Percentiles rank a stretch among this genome's conserved stretches.
These are phyloP conservation scores for Copromyces sp. DNA, from an alignment of 495 filamentous ascomycete genomes.

Conservation along the genomic window DNA sequence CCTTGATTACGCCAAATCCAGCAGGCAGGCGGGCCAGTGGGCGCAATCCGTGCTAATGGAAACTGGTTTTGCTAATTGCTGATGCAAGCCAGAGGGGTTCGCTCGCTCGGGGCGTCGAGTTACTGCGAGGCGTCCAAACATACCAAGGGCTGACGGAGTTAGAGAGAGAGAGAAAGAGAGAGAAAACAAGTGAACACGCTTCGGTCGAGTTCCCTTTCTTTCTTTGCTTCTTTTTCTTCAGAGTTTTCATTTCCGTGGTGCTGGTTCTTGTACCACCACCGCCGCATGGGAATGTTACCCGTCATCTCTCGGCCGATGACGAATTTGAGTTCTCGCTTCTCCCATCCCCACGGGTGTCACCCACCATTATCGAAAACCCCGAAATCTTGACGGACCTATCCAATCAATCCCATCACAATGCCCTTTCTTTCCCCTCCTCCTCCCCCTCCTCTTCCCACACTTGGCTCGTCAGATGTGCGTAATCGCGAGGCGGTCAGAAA, in stretches of 20 bases:
- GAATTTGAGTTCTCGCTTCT: not conserved
- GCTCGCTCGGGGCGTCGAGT: not conserved
- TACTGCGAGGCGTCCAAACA: not conserved
- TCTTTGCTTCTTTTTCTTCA: not conserved
- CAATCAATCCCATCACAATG: not conserved
- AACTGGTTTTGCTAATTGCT: not conserved
- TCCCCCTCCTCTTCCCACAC: not conserved
- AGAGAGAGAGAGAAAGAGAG: not conserved
- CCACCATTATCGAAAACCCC: not conserved
- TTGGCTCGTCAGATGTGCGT: not conserved
- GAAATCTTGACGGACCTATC: not conserved
- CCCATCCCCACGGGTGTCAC: not conserved
- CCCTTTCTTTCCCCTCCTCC: not conserved
- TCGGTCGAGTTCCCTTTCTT: not conserved
- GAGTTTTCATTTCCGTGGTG: not conserved
- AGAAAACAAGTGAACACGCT: not conserved
- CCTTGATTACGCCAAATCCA: conserved; percentile 11
- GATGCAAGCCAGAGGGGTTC: not conserved
- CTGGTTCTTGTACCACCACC: not conserved
- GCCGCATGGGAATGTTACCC: not conserved
- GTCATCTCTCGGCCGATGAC: not conserved
- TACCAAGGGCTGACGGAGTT: not conserved
- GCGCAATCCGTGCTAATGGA: not conserved
- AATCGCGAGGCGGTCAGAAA: not conserved
- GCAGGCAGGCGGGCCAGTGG: not conserved